These are phyloP conservation scores for Wallemia mellicola DNA, from an alignment of 1,284 basidiomycete genomes.

Conservation along the genomic window DNA sequence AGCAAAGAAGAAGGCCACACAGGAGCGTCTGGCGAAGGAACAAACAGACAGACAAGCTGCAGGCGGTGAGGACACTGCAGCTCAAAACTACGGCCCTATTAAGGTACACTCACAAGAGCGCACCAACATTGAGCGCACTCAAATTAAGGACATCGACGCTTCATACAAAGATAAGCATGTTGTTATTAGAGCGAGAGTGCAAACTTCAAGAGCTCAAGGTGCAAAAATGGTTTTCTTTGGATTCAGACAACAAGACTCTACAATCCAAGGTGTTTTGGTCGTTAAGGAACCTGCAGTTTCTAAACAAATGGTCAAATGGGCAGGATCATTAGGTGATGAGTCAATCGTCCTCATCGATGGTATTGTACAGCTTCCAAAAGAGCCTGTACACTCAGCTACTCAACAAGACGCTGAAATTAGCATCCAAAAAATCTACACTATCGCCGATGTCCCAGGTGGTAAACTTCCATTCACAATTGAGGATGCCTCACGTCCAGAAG, in stretches of 20 bases:
- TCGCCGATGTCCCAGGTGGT: conserved; percentile 34
- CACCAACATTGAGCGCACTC: conserved; percentile 15
- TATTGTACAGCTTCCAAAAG: conserved; percentile 47
- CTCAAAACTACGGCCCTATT: background rate
- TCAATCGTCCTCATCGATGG: conserved; percentile 75
- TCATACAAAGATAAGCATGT: conserved; percentile 47
- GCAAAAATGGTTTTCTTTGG: conserved; percentile 84
- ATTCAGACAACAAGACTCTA: conserved; percentile 61
- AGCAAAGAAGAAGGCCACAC: background rate
- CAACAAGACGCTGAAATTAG: conserved; percentile 69
- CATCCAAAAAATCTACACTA: conserved; percentile 53
- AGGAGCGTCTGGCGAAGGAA: conserved; percentile 1
- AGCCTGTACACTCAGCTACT: conserved; percentile 68
- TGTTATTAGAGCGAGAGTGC: conserved; percentile 61
- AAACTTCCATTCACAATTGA: conserved; percentile 66
- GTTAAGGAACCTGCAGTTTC: conserved; percentile 55
- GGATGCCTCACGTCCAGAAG: conserved; percentile 62
- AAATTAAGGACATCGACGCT: conserved; percentile 37
- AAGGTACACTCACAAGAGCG: background rate
- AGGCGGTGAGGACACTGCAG: background rate
- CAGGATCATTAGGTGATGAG: conserved; percentile 45
- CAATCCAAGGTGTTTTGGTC: conserved; percentile 61
- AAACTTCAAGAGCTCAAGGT: conserved; percentile 69
- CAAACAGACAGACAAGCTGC: background rate
- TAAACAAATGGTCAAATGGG: conserved; percentile 95